phyloP scores from a whole-genome alignment of 1,284 basidiomycete genomes.

The Lentinula novae-zelandiae region DNA sequence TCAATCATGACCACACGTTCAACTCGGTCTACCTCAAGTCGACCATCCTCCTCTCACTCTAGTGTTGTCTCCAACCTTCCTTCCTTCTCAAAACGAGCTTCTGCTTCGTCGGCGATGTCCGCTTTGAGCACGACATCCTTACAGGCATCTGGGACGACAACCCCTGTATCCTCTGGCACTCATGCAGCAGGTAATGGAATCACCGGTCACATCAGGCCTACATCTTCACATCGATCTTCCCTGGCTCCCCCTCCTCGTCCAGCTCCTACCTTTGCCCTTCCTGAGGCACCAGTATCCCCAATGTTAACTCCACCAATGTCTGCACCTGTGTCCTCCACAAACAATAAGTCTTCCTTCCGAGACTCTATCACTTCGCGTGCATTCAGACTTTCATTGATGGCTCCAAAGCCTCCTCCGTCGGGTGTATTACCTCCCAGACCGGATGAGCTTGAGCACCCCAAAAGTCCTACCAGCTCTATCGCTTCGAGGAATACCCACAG shows the following conservation, averaged over 20 bases:
- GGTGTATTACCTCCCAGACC: conserved; percentile 54
- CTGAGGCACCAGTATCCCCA: conserved; percentile 21
- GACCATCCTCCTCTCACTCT: conserved; percentile 28
- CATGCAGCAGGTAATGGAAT: conserved; percentile 1
- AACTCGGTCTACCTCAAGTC: neutral
- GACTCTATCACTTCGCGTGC: conserved; percentile 48
- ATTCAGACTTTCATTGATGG: conserved; percentile 55
- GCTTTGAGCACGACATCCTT: conserved; percentile 37
- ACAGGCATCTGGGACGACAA: conserved; percentile 32
- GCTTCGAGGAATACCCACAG: conserved; percentile 4
- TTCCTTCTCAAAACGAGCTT: conserved; percentile 56
- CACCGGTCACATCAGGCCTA: conserved; percentile 24
- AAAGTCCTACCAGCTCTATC: conserved; percentile 2
- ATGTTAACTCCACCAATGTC: neutral
- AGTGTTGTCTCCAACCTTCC: conserved; percentile 49
- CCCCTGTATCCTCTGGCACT: neutral
- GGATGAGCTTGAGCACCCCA: conserved; percentile 35
- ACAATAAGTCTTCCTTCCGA: conserved; percentile 44
- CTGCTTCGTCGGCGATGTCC: conserved; percentile 39
- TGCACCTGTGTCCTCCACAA: conserved; percentile 23
- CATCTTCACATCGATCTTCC: conserved; percentile 46
- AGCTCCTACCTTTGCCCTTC: conserved; percentile 62
- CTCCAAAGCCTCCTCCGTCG: conserved; percentile 59
- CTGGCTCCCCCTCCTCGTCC: conserved; percentile 68
- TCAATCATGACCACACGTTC: conserved; percentile 1